Base-by-base conservation (phyloP, 768 basidiomycete genomes). In the Arthromyces matolae region DNA sequence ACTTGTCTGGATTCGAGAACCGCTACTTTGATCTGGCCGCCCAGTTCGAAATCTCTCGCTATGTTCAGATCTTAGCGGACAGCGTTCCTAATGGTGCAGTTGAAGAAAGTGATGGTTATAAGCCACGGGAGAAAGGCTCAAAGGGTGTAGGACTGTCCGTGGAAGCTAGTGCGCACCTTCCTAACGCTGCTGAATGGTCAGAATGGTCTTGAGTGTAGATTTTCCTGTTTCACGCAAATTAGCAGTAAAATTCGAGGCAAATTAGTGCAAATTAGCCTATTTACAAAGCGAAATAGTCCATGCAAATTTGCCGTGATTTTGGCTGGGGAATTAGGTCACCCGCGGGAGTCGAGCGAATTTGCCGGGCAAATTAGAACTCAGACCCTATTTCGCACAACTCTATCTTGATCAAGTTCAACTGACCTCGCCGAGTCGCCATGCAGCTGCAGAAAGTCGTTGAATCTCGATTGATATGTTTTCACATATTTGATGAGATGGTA, bases 281-380 rank as follows among this genome's bases (percentile, higher is more conserved):
- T 42, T 42, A 16, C 28, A n/a, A 43, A 29, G 28, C 28, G 28
- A 43, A 43, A 29, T 43, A 43, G 10, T 22, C 27, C 28, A 20
- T 8, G 42, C 42, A 43, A 43, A 43, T 43, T 43, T 16, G 42
- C 60, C n/a, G n/a, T n/a, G n/a, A n/a, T n/a, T n/a, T n/a, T n/a
- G n/a, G n/a, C n/a, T n/a, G n/a, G n/a, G n/a, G n/a, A n/a, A n/a
- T n/a, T n/a, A n/a, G n/a, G n/a, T n/a, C n/a, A n/a, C n/a, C n/a
- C n/a, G n/a, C n/a, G n/a, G n/a, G n/a, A n/a, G n/a, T n/a, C n/a
- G n/a, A n/a, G n/a, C n/a, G n/a, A n/a, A n/a, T n/a, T n/a, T n/a
- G n/a, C n/a, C n/a, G n/a, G n/a, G n/a, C n/a, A n/a, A n/a, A n/a
- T n/a, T n/a, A n/a, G n/a, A n/a, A n/a, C n/a, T n/a, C n/a, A n/a